Percentiles rank a stretch among this genome's conserved stretches.
These are phyloP conservation scores for Drechslerella dactyloides DNA, from an alignment of 2,329 filamentous ascomycete genomes.

Conservation along the genomic window DNA sequence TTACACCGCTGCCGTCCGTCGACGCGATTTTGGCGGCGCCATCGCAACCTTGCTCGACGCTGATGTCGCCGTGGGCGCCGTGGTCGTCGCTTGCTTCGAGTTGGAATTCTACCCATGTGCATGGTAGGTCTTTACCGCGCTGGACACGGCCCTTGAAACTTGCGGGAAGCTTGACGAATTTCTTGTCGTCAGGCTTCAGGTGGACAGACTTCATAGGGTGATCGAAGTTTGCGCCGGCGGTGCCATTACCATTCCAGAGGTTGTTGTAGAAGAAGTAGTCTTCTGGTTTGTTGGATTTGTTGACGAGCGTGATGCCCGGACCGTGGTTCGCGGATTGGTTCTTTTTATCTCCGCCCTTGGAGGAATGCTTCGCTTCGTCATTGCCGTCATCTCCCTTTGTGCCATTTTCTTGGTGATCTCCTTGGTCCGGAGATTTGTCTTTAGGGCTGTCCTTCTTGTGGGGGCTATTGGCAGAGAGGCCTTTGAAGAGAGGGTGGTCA, in stretches of 20 bases:
- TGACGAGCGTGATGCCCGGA: conserved; percentile 58
- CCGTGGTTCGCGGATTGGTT: conserved; percentile 31
- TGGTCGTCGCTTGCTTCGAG: conserved; percentile 58
- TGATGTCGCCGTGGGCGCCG: conserved; percentile 58
- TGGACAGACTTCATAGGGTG: conserved; percentile 57
- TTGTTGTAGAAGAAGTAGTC: conserved; percentile 60
- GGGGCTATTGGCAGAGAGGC: conserved; percentile 11
- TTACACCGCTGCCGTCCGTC: conserved; percentile 57
- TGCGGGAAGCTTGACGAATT: conserved; percentile 56
- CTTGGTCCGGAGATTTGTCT: background rate
- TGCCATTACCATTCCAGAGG: conserved; percentile 59
- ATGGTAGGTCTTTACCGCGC: conserved; percentile 57
- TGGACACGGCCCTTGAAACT: conserved; percentile 60
- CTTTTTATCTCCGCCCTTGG: background rate
- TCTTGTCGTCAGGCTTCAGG: conserved; percentile 55
- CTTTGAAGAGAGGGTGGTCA: conserved; percentile 15
- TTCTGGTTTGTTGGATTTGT: conserved; percentile 56
- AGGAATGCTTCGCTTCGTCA: background rate
- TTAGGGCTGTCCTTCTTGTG: background rate
- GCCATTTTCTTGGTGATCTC: background rate
- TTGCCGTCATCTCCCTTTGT: background rate
- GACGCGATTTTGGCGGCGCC: conserved; percentile 58
- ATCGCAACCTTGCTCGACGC: conserved; percentile 58
- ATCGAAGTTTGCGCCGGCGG: conserved; percentile 59
- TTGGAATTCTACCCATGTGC: conserved; percentile 60